Evolutionary conservation across 352 stramenopile species (phyloP).

Genomic region (Peronospora farinosa): DNA sequence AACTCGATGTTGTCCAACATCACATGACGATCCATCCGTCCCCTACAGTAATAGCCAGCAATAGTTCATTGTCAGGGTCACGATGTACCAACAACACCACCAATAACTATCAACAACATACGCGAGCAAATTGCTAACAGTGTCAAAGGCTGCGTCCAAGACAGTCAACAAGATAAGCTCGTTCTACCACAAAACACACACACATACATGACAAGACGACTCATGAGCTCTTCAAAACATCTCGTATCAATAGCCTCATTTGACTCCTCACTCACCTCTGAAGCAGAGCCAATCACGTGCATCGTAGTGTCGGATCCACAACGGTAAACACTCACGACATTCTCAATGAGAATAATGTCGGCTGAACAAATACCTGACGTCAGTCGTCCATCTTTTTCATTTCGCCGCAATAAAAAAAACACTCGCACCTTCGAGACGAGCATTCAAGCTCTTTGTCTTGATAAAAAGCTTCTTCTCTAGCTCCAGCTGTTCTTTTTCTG

Average conservation of each 20-base stretch:
- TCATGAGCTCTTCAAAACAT: constrained; percentile 2
- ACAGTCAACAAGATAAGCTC: constrained; percentile 86
- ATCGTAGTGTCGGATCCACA: constrained; percentile 84
- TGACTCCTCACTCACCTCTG: constrained; percentile 42
- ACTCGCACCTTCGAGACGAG: constrained; percentile 68
- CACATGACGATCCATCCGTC: constrained; percentile 81
- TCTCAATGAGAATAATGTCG: constrained; percentile 87
- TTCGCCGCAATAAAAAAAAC: neutral
- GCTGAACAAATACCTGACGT: constrained; percentile 29
- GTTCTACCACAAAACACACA: constrained; percentile 45
- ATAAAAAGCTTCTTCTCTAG: constrained; percentile 88
- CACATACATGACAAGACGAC: neutral
- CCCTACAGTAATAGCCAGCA: constrained; percentile 32
- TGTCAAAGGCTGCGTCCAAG: constrained; percentile 79
- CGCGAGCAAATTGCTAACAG: constrained; percentile 83
- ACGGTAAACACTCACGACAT: constrained; percentile 87
- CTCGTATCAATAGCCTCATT: neutral
- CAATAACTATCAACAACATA: constrained; percentile 23
- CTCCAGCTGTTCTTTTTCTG: constrained; percentile 77
- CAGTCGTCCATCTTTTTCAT: neutral
- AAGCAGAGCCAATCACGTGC: constrained; percentile 78
- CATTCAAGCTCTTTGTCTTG: constrained; percentile 87
- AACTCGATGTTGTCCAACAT: constrained; percentile 90
- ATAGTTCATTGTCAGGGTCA: neutral
- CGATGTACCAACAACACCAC: neutral